Evolutionary conservation across 257 asterid genomes (phyloP).

Genomic region (Capsicum pubescens): DNA sequence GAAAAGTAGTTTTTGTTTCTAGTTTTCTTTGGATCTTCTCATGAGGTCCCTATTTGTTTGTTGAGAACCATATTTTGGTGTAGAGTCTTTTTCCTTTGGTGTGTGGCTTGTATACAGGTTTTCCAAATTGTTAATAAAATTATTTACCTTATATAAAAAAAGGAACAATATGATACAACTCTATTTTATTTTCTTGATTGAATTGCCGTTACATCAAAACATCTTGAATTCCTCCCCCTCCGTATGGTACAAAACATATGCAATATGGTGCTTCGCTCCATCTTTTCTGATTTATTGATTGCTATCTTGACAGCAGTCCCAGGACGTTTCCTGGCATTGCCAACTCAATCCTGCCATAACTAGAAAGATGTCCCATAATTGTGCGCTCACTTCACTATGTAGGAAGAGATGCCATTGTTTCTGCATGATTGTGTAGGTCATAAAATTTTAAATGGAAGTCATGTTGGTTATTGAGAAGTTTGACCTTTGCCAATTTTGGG

Average conservation of each 20-base stretch:
- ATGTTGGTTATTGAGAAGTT: slow-evolving; percentile 20
- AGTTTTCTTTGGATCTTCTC: background rate
- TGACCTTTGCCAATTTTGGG: slow-evolving; percentile 25
- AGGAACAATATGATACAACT: background rate
- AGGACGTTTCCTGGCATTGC: background rate
- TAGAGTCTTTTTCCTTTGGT: background rate
- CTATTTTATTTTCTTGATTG: slow-evolving; percentile 6
- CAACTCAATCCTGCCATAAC: slow-evolving; percentile 17
- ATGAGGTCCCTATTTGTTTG: background rate
- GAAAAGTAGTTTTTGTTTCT: background rate
- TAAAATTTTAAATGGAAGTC: background rate
- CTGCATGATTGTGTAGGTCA: slow-evolving; percentile 18
- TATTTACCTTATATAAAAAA: background rate
- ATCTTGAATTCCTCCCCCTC: background rate
- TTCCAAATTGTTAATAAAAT: background rate
- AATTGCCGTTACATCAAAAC: background rate
- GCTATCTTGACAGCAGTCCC: background rate
- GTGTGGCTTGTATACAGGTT: background rate
- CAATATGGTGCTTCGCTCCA: background rate
- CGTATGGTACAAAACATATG: background rate
- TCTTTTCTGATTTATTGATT: background rate
- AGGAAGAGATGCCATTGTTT: background rate
- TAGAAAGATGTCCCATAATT: background rate
- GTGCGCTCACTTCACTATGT: background rate
- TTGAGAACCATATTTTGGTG: background rate